These are phyloP conservation scores for Collybia nuda DNA, from an alignment of 768 basidiomycete species.

Conservation along the genomic window DNA sequence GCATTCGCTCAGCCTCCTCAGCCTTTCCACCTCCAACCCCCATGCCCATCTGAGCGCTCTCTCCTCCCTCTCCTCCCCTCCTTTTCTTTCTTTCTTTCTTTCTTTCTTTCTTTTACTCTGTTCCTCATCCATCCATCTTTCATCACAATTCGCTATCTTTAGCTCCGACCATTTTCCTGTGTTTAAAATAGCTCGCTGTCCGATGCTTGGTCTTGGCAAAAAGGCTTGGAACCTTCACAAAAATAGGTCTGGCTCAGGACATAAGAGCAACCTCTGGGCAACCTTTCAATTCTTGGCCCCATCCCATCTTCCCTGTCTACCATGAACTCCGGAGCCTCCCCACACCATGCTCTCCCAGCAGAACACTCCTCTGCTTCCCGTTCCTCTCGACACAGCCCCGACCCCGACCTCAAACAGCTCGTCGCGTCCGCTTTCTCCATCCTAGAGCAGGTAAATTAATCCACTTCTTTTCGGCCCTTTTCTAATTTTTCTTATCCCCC, in stretches of 20 bases:
- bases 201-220: conserved; percentile 41
- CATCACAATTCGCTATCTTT: conserved; percentile 6
- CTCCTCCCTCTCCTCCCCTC: neutral
- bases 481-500: conserved; percentile 13
- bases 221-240: conserved; percentile 42
- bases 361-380: conserved; percentile 22
- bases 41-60: neutral
- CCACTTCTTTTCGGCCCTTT: conserved; percentile 9
- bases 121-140: neutral
- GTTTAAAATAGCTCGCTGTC: conserved; percentile 39
- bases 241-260: conserved; percentile 44
- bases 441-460: conserved; percentile 39
- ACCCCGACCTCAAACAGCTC: conserved; percentile 32
- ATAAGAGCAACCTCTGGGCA: conserved; percentile 43
- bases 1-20: neutral
- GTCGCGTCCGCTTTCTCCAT: conserved; percentile 36
- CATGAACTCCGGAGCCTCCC: conserved; percentile 35
- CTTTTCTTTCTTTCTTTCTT: conserved; percentile 10
- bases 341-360: conserved; percentile 25
- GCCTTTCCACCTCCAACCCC: neutral
- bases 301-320: conserved; percentile 25
- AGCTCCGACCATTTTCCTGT: neutral
- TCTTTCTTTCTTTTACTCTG: conserved; percentile 20
- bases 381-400: conserved; percentile 16
- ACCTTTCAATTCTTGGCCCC: conserved; percentile 39